A percentile compares a stretch with the other conserved stretches of the same genome.
These are phyloP conservation scores for Colletotrichum ledebouriae DNA, from an alignment of 2,329 filamentous ascomycete genomes.

Conservation along the genomic window DNA sequence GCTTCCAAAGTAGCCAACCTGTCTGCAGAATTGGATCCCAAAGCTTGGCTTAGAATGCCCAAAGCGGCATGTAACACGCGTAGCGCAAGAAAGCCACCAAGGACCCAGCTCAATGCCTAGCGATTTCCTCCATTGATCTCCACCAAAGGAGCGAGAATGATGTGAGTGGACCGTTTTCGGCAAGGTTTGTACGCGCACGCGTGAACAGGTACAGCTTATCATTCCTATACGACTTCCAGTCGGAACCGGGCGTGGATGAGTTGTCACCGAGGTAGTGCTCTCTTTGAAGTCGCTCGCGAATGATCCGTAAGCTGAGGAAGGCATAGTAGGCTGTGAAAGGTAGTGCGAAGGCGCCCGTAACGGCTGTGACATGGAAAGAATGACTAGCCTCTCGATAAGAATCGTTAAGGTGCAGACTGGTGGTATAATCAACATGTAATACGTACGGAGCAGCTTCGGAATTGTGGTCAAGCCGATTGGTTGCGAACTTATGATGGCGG, in stretches of 20 bases:
- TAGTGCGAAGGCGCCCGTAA: conserved; percentile 29
- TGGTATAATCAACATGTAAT: too few species aligned
- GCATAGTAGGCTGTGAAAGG: conserved; percentile 35
- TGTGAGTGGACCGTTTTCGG: conserved; percentile 25
- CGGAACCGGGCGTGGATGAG: conserved; percentile 17
- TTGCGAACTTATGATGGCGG: conserved; percentile 20
- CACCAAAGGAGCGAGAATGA: conserved; percentile 6
- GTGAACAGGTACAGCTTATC: conserved; percentile 23
- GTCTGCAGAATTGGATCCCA: neutral
- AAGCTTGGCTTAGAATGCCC: conserved; percentile 18
- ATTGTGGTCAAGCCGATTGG: conserved; percentile 28
- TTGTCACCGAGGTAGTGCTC: conserved; percentile 30
- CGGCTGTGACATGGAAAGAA: neutral
- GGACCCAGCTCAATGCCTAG: conserved; percentile 19
- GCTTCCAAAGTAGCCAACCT: conserved; percentile 24
- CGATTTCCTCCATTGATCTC: conserved; percentile 36
- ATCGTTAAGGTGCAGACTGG: too few species aligned
- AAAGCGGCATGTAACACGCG: conserved; percentile 31
- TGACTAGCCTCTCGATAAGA: too few species aligned
- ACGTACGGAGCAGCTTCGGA: conserved; percentile 35
- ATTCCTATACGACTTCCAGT: neutral
- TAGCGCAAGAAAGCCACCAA: conserved; percentile 16
- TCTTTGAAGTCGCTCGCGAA: conserved; percentile 18
- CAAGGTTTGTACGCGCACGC: conserved; percentile 29
- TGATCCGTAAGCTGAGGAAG: conserved; percentile 30